These are phyloP conservation scores for Amylostereum areolatum DNA, from an alignment of 1,284 basidiomycete genomes.

Conservation along the genomic window DNA sequence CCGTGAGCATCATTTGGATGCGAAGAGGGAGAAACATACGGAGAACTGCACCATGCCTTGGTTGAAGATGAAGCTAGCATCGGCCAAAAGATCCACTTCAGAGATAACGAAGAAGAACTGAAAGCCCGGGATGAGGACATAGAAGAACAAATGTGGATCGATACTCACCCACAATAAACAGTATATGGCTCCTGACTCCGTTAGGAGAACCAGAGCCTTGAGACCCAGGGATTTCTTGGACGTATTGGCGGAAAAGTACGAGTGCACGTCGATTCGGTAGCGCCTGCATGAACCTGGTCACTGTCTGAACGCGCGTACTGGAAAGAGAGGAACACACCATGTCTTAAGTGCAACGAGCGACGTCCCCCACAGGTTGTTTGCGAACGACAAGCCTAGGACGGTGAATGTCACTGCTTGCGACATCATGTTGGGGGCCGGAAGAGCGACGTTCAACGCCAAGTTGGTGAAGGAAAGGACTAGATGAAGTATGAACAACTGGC, in stretches of 20 bases:
- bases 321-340: slow-evolving; percentile 1
- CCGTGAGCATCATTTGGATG: neutral
- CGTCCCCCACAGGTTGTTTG: slow-evolving; percentile 3
- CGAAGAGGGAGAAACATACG: neutral
- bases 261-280: too few species aligned
- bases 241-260: too few species aligned
- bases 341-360: slow-evolving; percentile 1
- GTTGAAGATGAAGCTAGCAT: neutral
- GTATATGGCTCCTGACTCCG: neutral
- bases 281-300: neutral
- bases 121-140: neutral
- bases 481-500: neutral
- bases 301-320: neutral
- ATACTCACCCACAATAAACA: neutral
- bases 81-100: neutral
- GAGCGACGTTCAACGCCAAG: neutral
- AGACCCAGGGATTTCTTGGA: neutral
- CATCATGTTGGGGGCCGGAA: neutral
- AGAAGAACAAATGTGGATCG: neutral
- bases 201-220: neutral
- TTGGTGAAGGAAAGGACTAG: neutral
- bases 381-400: neutral
- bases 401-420: neutral
- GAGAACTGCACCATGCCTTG: neutral
- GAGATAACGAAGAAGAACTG: neutral